Conservation (phyloP, 345 rosid genomes). For the Euphorbia lathyris region DNA sequence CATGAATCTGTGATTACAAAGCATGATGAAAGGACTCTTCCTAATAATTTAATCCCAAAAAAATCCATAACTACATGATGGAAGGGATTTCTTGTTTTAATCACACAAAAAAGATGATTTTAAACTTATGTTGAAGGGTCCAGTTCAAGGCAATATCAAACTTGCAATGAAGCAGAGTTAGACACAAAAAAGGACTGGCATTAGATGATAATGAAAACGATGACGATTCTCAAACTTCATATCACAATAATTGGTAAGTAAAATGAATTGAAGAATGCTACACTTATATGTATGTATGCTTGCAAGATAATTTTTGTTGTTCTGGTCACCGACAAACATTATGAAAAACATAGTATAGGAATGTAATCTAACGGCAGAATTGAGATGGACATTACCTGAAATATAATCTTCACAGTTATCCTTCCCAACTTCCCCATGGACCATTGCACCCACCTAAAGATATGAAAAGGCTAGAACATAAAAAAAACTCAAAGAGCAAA, state of each 20-base stretch:
- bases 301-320: not conserved
- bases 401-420: conserved; percentile 7
- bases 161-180: not conserved
- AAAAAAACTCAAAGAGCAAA: not conserved
- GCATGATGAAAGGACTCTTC: no score
- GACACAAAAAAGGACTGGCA: not conserved
- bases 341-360: not conserved
- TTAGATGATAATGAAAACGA: not conserved
- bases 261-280: not conserved
- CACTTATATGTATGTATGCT: not conserved
- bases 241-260: no score
- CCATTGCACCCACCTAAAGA: conserved; percentile 14
- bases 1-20: no score
- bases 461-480: not conserved
- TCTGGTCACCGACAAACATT: not conserved
- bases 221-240: not conserved
- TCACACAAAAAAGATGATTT: no score
- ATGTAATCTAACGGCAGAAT: not conserved
- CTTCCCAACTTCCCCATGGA: conserved; percentile 7
- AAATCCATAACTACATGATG: no score
- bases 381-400: conserved; percentile 3
- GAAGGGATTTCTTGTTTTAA: no score
- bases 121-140: no score
- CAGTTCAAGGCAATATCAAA: no score
- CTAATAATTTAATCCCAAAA: no score